Base-by-base conservation (phyloP, 2,329 filamentous ascomycete species). In the Endoconidiophora polonica region DNA sequence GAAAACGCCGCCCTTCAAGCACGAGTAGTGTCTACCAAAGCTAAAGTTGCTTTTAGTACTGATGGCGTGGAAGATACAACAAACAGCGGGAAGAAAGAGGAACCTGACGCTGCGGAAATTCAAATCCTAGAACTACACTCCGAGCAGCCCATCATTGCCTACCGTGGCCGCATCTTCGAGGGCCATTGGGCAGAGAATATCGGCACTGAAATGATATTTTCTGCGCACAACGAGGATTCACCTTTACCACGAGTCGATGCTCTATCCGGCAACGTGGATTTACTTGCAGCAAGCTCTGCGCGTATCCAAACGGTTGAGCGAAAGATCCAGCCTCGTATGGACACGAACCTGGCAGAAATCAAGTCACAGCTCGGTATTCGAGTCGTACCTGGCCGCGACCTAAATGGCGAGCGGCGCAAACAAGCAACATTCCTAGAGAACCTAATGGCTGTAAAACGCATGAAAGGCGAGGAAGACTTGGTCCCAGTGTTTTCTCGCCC, bases 91-190 rank as follows among this genome's bases (percentile, higher is more conserved):
- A 44, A 46, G 23, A 37, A 56, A 26, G 48, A 53, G 49, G 46
- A 47, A 7, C 36, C 47, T 14, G 46, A 53, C 4, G 45, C 54
- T 5, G 60, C 66, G 26, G 65, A 74, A 38, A 74, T 94, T 4
- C 86, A 94, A 59, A 80, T 95, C 46, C 69, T 91, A n/a, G 86
- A 86, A 24, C 71, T 95, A 3, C 83, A 94, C 62, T 81, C 81
- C 1, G 59, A 66, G 2, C 81, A 83, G 45, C 90, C 90, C 0
- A 68, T 94, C 24, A 72, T 94, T 53, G 82, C 83, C 20, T 93
- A 93, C 64, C 74, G 81, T 52, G 83, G 83, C 26, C 76, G 81
- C 54, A 68, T 93, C 20, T 91, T 88, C 60, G 79, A 77, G 55
- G 90, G 86, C 56, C 68, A 77, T 43, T 96, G 90, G 90, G 75